A percentile compares a stretch with the other conserved stretches of the same genome.
These are phyloP conservation scores for Ochromonas danica DNA, from an alignment of 108 stramenopile genomes.

Conservation along the genomic window DNA sequence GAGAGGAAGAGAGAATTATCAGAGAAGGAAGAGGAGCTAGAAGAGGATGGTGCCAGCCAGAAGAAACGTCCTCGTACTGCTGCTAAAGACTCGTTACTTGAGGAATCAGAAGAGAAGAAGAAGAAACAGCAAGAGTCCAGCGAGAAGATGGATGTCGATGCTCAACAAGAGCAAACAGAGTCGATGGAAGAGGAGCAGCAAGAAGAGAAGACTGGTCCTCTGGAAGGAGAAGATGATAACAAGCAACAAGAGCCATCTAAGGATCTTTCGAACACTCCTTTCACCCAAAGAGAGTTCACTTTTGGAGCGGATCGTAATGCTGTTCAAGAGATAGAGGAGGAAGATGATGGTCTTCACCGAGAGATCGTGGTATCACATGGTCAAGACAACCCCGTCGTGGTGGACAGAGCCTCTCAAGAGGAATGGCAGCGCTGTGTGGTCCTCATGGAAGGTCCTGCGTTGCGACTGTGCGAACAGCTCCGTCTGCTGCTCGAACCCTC, in stretches of 20 bases:
- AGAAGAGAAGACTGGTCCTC: slow-evolving; percentile 36
- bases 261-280: too few relatives aligned
- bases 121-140: slow-evolving; percentile 40
- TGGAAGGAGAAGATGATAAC: slow-evolving; percentile 42
- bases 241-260: slow-evolving; percentile 8
- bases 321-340: neutral
- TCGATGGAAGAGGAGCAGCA: neutral
- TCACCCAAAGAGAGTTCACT: too few relatives aligned
- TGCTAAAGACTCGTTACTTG: neutral
- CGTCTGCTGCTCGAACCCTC: slow-evolving; percentile 92
- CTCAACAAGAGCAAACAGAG: neutral
- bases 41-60: too few relatives aligned
- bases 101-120: slow-evolving; percentile 35
- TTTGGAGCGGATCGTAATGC: too few relatives aligned
- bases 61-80: too few relatives aligned
- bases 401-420: too few relatives aligned
- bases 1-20: too few relatives aligned
- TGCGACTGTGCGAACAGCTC: slow-evolving; percentile 93
- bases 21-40: slow-evolving; percentile 6
- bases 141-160: neutral
- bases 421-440: slow-evolving; percentile 62
- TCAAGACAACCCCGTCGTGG: too few relatives aligned
- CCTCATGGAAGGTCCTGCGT: slow-evolving; percentile 70
- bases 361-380: too few relatives aligned
- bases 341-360: neutral